phyloP scores from a whole-genome alignment of 2,329 filamentous ascomycete species.

The Xylaria arbuscula region DNA sequence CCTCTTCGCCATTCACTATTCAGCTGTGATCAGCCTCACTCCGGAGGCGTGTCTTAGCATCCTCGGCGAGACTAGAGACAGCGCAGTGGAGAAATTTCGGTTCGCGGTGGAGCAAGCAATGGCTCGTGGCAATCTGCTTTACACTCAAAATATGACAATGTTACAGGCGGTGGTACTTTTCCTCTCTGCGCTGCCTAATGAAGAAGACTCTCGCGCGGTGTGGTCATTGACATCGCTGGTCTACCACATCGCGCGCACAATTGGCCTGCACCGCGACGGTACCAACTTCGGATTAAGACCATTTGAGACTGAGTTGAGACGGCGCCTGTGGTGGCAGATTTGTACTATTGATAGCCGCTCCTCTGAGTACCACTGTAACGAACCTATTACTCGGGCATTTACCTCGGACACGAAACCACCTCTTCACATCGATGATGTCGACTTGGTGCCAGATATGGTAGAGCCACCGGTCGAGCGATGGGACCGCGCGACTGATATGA shows the following conservation, averaged over 20 bases:
- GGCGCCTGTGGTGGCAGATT: conserved; percentile 64
- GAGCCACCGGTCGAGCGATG: conserved; percentile 17
- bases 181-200: conserved; percentile 62
- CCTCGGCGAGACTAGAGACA: conserved; percentile 63
- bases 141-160: conserved; percentile 69
- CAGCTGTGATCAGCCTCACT: conserved; percentile 62
- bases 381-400: conserved; percentile 54
- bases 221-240: conserved; percentile 52
- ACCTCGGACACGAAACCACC: conserved; percentile 59
- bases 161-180: conserved; percentile 72
- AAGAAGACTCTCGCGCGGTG: conserved; percentile 53
- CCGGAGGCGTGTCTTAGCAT: conserved; percentile 57
- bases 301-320: conserved; percentile 62
- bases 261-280: conserved; percentile 63
- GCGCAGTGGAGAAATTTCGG: conserved; percentile 65
- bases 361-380: conserved; percentile 60
- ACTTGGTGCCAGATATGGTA: conserved; percentile 57
- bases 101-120: conserved; percentile 72
- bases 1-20: conserved; percentile 71
- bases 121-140: conserved; percentile 69
- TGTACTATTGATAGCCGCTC: conserved; percentile 58
- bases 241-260: conserved; percentile 48
- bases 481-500: conserved; percentile 58
- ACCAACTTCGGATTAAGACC: conserved; percentile 57
- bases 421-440: conserved; percentile 62